phyloP scores from a whole-genome alignment of 108 stramenopile species.

The Cyclotella distinguenda region DNA sequence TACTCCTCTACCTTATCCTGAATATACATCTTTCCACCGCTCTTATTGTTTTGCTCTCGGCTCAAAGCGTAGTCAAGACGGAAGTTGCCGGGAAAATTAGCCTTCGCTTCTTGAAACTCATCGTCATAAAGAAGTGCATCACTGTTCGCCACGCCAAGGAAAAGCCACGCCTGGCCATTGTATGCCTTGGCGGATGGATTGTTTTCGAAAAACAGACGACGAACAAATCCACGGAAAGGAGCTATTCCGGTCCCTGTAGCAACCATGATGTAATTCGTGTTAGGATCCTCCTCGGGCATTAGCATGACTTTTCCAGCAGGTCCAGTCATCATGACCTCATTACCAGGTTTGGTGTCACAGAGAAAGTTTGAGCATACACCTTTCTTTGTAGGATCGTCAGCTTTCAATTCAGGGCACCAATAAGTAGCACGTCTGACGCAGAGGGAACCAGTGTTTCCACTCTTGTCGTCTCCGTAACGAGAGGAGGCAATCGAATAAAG shows the following conservation, averaged over 20 bases:
- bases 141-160: conserved; percentile 94
- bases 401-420: conserved; percentile 92
- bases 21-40: conserved; percentile 98
- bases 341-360: conserved; percentile 90
- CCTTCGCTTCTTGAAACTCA: conserved; percentile 89
- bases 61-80: conserved; percentile 95
- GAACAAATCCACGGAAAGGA: conserved; percentile 95
- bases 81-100: conserved; percentile 89
- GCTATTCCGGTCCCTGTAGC: conserved; percentile 98
- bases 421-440: conserved; percentile 97
- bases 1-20: conserved; percentile 98
- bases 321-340: conserved; percentile 88
- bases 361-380: conserved; percentile 98
- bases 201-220: conserved; percentile 93
- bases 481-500: conserved; percentile 98
- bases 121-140: conserved; percentile 95
- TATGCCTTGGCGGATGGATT: conserved; percentile 88
- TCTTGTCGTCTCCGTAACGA: conserved; percentile 97
- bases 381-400: conserved; percentile 97
- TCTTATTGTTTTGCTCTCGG: conserved; percentile 92
- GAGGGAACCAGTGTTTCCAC: conserved; percentile 92
- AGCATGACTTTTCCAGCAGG: conserved; percentile 98
- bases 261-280: conserved; percentile 96
- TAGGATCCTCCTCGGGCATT: conserved; percentile 93
- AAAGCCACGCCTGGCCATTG: conserved; percentile 96